Evolutionary conservation across 2,329 filamentous ascomycete genomes (phyloP).

Genomic region (Xylaria digitata): DNA sequence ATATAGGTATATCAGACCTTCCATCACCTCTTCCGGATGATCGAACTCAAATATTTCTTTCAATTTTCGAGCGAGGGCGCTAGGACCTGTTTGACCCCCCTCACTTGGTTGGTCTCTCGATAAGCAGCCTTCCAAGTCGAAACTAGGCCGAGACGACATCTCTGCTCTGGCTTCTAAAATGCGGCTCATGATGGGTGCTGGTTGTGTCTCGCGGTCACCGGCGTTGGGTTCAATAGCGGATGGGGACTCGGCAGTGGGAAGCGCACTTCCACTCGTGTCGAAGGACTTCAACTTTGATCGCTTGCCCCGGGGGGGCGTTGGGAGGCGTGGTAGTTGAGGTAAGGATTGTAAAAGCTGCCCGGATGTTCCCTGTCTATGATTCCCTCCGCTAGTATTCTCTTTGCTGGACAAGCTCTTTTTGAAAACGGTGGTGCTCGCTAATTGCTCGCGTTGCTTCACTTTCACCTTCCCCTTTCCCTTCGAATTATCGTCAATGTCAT

Average conservation of each 20-base stretch:
- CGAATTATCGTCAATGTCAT: slow-evolving; percentile 43
- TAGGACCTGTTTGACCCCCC: slow-evolving; percentile 56
- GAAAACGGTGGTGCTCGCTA: slow-evolving; percentile 50
- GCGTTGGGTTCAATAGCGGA: slow-evolving; percentile 48
- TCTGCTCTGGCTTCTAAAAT: slow-evolving; percentile 79
- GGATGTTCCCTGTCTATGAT: slow-evolving; percentile 70
- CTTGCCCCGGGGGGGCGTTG: slow-evolving; percentile 55
- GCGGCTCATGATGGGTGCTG: slow-evolving; percentile 79
- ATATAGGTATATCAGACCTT: slow-evolving; percentile 63
- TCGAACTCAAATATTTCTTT: slow-evolving; percentile 90
- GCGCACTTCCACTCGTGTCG: slow-evolving; percentile 46
- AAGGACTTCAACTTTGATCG: slow-evolving; percentile 56
- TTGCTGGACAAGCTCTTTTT: slow-evolving; percentile 51
- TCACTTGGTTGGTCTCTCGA: slow-evolving; percentile 55
- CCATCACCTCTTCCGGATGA: slow-evolving; percentile 83
- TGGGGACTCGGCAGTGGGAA: slow-evolving; percentile 26
- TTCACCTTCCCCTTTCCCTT: slow-evolving; percentile 34
- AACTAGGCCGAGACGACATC: slow-evolving; percentile 68
- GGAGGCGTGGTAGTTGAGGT: slow-evolving; percentile 65
- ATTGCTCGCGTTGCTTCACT: slow-evolving; percentile 44
- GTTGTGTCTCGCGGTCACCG: slow-evolving; percentile 57
- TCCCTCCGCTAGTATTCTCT: slow-evolving; percentile 52
- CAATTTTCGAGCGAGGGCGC: slow-evolving; percentile 74
- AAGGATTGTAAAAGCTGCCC: slow-evolving; percentile 75
- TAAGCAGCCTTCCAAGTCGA: slow-evolving; percentile 61